Base-by-base conservation (phyloP, 2,329 filamentous ascomycete species). In the Penicillium sp. region DNA sequence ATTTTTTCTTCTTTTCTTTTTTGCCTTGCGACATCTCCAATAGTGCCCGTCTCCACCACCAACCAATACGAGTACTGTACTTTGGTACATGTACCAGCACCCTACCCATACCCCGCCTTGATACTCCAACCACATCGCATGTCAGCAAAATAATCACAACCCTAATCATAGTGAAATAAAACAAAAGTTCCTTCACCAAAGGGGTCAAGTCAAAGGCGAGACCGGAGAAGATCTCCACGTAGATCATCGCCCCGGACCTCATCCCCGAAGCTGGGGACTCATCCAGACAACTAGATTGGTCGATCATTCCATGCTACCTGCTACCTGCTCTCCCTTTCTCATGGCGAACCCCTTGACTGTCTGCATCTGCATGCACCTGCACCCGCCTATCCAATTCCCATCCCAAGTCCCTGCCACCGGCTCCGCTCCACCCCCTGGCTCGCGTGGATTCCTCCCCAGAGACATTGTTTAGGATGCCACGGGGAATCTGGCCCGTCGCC, bases 271-370 rank as follows among this genome's bases (percentile, higher is more conserved):
- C 55, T 60, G 58, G 52, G 55, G 55, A 37, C 40, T n/a, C 19
- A 36, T 21, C 26, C 47, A 18, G 14, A 16, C n/a, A 50, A 43
- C 6, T 14, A 46, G 51, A 60, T 54, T 54, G 52, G 57, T 26
- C 45, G 53, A 57, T 62, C 61, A 63, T 63, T 62, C 58, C 57
- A 57, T 59, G 54, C 60, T 56, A 24, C 36, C 11, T 37, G n/a
- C n/a, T 42, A 24, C 37, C 21, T 5, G 19, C 23, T 29, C 51
- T 39, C 43, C 44, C 31, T 50, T 31, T 44, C 40, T 56, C 54
- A 45, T 52, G 48, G 51, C 26, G 24, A 14, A 42, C 37, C 51
- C 49, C 53, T 55, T 52, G 26, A 33, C 49, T 11, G 10, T 28
- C 24, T 28, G 24, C 24, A 28, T 10, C 24, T 28, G 24, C 24